phyloP scores from a whole-genome alignment of 2,329 filamentous ascomycete species.

The Sclerotinia nivalis region DNA sequence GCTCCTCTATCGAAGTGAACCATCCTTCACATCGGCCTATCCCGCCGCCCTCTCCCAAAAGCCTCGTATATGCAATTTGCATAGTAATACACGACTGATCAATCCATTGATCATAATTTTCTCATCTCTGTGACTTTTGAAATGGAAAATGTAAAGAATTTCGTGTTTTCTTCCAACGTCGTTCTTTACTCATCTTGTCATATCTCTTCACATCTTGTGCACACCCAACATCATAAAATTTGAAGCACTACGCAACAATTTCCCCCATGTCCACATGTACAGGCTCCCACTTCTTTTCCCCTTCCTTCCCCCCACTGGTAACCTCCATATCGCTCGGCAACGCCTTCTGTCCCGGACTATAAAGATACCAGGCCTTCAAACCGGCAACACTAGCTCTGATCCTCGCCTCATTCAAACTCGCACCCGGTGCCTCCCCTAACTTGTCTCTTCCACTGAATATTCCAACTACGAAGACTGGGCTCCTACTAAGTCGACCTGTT shows the following conservation, averaged over 20 bases:
- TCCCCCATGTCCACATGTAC: slow-evolving; percentile 59
- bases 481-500: slow-evolving; percentile 80
- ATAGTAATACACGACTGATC: slow-evolving; percentile 32
- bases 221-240: slow-evolving; percentile 1
- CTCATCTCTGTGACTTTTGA: not conserved
- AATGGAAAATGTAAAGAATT: not conserved
- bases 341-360: slow-evolving; percentile 61
- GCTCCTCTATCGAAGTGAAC: not conserved
- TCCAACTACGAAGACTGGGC: slow-evolving; percentile 90
- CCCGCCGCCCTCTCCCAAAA: not conserved
- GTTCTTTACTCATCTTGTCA: not conserved
- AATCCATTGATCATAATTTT: slow-evolving; percentile 8
- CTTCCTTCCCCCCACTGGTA: slow-evolving; percentile 42
- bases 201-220: not conserved
- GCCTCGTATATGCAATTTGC: slow-evolving; percentile 27
- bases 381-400: slow-evolving; percentile 79
- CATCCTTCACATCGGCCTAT: not conserved
- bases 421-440: slow-evolving; percentile 84
- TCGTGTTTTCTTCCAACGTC: slow-evolving; percentile 21
- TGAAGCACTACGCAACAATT: slow-evolving; percentile 44
- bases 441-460: slow-evolving; percentile 91
- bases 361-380: slow-evolving; percentile 94
- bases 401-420: slow-evolving; percentile 75
- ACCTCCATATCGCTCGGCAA: slow-evolving; percentile 49
- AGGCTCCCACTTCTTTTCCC: slow-evolving; percentile 50